Conservation (phyloP, 225 moss, liverwort and hornwort genomes). For the Sphagnum contortum region DNA sequence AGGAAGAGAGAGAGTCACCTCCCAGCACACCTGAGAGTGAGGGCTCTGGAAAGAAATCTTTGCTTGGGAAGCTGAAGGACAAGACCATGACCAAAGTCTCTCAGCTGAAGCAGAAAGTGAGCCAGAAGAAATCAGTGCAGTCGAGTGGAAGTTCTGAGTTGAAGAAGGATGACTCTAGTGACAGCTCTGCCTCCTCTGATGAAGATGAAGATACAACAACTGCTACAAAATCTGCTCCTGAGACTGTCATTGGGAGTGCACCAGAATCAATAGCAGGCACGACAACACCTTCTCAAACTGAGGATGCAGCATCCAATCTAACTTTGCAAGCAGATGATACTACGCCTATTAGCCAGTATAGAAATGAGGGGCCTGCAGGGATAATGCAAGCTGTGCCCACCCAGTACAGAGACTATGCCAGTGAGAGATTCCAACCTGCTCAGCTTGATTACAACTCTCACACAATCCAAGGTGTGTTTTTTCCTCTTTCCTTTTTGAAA, state of each 20-base stretch:
- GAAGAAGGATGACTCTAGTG: not conserved
- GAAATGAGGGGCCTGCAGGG: conserved; percentile 1
- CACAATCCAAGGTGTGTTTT: not conserved
- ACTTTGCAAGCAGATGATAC: too few species aligned
- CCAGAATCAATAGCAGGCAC: not conserved
- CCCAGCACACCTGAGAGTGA: not conserved
- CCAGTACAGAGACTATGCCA: conserved; percentile 1
- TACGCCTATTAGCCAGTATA: not conserved
- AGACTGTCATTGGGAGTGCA: not conserved
- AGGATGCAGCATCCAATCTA: too few species aligned
- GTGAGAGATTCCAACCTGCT: not conserved
- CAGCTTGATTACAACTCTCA: not conserved
- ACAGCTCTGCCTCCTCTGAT: not conserved
- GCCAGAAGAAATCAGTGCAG: conserved; percentile 1
- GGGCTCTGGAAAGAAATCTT: not conserved
- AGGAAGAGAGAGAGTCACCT: too few species aligned
- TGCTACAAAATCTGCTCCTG: conserved; percentile 3
- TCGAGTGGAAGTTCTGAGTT: too few species aligned
- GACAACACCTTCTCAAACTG: too few species aligned
- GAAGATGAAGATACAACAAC: not conserved
- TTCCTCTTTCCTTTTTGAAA: too few species aligned
- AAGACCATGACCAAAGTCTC: conserved; percentile 20
- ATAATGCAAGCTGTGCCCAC: conserved; percentile 1
- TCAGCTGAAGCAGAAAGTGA: conserved; percentile 22
- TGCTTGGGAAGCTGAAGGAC: conserved; percentile 25